Base-by-base conservation (phyloP, 2,329 filamentous ascomycete genomes). In the Colletotrichum sp. region DNA sequence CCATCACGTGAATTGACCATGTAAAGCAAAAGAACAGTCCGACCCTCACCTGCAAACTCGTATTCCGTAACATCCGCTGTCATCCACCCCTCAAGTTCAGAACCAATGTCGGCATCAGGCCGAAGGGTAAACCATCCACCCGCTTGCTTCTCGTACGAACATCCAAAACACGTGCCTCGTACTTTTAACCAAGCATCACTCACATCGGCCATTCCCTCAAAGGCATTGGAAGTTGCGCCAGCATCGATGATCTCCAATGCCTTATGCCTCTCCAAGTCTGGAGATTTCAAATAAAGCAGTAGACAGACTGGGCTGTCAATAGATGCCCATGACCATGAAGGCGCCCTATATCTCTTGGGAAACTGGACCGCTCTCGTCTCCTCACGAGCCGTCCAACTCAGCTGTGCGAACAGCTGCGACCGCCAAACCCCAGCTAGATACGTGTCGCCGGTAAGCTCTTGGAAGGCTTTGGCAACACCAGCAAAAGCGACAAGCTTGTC, bases 1-100 rank as follows among this genome's bases (percentile, higher is more conserved):
- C 8, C 8, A n/a, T 44, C 8, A n/a, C 9, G 8, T 44, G 39
- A 44, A 18, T 0, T 7, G 44, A 49, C n/a, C 9, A 0, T 7
- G 44, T 21, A 3, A n/a, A 49, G 44, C 44, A 49, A 49, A 49
- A 21, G 44, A 12, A 12, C 1, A n/a, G n/a, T 49, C 18, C 44
- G 44, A 49, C 44, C n/a, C 3, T 49, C 44, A 49, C 2, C n/a
- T 12, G 3, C n/a, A 49, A 21, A 21, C 44, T 21, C n/a, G 10
- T 49, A 49, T 49, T 49, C 44, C n/a, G 44, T 21, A n/a, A 12
- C 44, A 49, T 49, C 44, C 44, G 3, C n/a, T n/a, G 0, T 7
- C 12, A 49, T 6, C 10, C 0, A 0, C n/a, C 10, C n/a, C 2
- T 0, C 1, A 7, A 49, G 44, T 21, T 21, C n/a, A 10, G 4